A percentile compares a stretch with the other conserved stretches of the same genome.
These are phyloP conservation scores for Glebionis coronaria DNA, from an alignment of 129 eudicot species.

Conservation along the genomic window DNA sequence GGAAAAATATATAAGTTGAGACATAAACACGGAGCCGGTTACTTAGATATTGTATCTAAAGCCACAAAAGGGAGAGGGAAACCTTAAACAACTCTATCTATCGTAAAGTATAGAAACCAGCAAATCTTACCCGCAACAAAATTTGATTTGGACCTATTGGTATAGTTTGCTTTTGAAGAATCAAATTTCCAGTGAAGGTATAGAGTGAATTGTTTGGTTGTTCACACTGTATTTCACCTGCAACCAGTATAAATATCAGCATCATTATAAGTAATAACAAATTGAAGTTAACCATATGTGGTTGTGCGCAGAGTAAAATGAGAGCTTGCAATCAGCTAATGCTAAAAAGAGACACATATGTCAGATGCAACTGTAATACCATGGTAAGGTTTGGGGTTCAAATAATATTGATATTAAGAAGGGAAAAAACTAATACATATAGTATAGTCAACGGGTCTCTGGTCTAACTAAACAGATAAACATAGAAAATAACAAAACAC, in stretches of 20 bases:
- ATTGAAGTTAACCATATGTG: constrained; percentile 4
- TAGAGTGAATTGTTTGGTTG: constrained; percentile 97
- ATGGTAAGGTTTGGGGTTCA: constrained; percentile 4
- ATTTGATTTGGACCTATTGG: constrained; percentile 96
- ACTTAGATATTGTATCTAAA: neutral
- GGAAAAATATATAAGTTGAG: neutral
- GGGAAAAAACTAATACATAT: neutral
- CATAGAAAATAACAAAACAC: constrained; percentile 2
- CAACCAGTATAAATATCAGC: constrained; percentile 28
- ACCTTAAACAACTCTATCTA: neutral
- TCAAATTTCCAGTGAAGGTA: constrained; percentile 95
- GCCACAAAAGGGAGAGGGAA: constrained; percentile 2
- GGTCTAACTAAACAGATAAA: constrained; percentile 12
- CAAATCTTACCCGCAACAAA: constrained; percentile 66
- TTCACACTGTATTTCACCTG: constrained; percentile 99
- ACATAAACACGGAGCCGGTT: neutral
- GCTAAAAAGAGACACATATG: neutral
- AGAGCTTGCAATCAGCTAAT: neutral
- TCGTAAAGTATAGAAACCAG: neutral
- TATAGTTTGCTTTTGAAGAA: constrained; percentile 80
- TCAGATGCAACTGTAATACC: neutral
- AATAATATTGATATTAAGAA: neutral
- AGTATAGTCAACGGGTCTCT: neutral
- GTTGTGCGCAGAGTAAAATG: neutral
- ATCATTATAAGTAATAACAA: constrained; percentile 1